These are phyloP conservation scores for Cordyceps farinosa DNA, from an alignment of 2,329 filamentous ascomycete genomes.

Conservation along the genomic window DNA sequence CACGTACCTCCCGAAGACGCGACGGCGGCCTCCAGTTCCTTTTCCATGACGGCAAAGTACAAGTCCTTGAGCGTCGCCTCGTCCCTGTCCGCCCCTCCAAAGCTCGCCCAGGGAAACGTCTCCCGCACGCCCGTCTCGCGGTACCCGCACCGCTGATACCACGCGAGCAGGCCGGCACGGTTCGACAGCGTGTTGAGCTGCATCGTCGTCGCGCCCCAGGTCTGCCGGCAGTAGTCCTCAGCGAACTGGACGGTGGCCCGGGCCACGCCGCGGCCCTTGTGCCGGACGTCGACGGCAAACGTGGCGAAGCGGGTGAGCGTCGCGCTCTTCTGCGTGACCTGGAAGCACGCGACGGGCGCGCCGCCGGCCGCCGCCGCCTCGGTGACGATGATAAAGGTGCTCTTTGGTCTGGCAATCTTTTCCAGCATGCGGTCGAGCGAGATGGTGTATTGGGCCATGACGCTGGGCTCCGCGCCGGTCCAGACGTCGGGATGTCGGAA, in stretches of 20 bases:
- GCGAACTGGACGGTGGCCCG: neutral
- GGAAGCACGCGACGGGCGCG: neutral
- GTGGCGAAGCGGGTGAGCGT: neutral
- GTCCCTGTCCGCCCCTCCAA: neutral
- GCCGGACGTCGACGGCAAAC: neutral
- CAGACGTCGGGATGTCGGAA: neutral
- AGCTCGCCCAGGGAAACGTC: neutral
- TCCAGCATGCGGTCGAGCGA: neutral
- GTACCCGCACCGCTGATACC: constrained; percentile 3
- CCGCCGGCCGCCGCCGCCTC: neutral
- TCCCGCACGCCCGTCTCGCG: neutral
- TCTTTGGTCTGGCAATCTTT: neutral
- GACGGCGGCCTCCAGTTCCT: neutral
- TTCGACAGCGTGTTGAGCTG: constrained; percentile 14
- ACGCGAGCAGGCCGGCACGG: neutral
- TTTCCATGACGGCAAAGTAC: neutral
- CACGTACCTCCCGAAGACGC: neutral
- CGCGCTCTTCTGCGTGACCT: neutral
- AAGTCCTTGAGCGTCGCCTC: neutral
- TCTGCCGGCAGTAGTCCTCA: neutral
- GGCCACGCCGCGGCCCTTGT: constrained; percentile 14
- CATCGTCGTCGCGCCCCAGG: constrained; percentile 1
- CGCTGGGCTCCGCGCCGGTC: neutral
- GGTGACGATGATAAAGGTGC: neutral
- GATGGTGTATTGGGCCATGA: neutral